phyloP scores from a whole-genome alignment of 192 early-diverging fungal genomes.

The Irineochytrium annulatum region DNA sequence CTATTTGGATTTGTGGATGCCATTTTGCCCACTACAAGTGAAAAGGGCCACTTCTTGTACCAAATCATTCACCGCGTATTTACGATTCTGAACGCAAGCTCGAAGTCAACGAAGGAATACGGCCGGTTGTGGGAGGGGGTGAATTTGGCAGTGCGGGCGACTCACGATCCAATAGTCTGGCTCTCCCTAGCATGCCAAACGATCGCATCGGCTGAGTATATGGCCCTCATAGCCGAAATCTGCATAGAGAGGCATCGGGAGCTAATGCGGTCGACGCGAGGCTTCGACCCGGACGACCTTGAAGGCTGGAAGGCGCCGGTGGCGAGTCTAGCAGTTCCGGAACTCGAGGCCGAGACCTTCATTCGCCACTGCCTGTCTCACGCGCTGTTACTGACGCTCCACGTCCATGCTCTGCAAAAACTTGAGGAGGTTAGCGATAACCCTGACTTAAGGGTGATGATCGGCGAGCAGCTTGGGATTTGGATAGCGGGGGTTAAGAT shows the following conservation, averaged over 20 bases:
- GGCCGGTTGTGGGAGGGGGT: slow-evolving; percentile 18
- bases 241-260: slow-evolving; percentile 25
- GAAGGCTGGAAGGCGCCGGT: background rate
- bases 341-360: slow-evolving; percentile 29
- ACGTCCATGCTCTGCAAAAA: slow-evolving; percentile 25
- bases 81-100: slow-evolving; percentile 15
- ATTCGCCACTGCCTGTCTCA: slow-evolving; percentile 34
- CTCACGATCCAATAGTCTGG: slow-evolving; percentile 19
- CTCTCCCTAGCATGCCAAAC: slow-evolving; percentile 7
- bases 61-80: slow-evolving; percentile 7
- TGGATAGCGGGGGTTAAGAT: slow-evolving; percentile 36
- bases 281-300: no score
- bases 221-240: slow-evolving; percentile 28
- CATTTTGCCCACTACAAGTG: background rate
- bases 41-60: background rate
- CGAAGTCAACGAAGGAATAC: slow-evolving; percentile 5
- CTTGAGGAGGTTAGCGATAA: slow-evolving; percentile 8
- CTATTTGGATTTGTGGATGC: background rate
- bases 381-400: slow-evolving; percentile 31
- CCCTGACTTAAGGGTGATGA: slow-evolving; percentile 20
- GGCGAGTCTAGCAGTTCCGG: slow-evolving; percentile 19
- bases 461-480: slow-evolving; percentile 32
- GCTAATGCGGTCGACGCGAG: no score
- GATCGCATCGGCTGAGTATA: slow-evolving; percentile 26
- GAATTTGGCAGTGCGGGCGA: background rate